A percentile compares a stretch with the other conserved stretches of the same genome.
These are phyloP conservation scores for Pythium aquatile DNA, from an alignment of 352 stramenopile species.

Conservation along the genomic window DNA sequence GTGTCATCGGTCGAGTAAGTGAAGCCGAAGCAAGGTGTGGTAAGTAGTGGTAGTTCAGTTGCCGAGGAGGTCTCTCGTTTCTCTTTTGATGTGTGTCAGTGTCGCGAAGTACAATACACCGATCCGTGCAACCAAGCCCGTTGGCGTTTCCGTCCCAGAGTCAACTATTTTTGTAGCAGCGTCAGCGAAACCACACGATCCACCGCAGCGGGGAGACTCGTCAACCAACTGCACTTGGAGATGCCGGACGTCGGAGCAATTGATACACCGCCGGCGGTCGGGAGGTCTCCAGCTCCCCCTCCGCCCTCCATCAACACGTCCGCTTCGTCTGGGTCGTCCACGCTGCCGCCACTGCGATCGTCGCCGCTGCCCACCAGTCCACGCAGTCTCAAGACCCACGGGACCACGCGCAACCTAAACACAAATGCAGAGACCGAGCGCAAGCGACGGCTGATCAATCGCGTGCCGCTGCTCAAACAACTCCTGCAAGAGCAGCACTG, in stretches of 20 bases:
- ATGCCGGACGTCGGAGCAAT: neutral
- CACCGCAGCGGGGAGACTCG: neutral
- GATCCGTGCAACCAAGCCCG: neutral
- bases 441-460: conserved; percentile 43
- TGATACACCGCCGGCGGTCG: neutral
- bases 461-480: conserved; percentile 53
- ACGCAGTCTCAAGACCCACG: conserved; percentile 6
- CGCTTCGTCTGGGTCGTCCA: neutral
- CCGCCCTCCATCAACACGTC: neutral
- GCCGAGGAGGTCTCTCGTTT: neutral
- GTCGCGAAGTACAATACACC: conserved; percentile 6
- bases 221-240: neutral
- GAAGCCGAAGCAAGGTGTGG: neutral
- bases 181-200: neutral
- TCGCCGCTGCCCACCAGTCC: neutral
- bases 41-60: neutral
- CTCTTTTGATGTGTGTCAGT: conserved; percentile 5
- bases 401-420: neutral
- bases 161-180: neutral
- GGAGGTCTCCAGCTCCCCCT: neutral
- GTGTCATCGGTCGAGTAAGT: conserved; percentile 17
- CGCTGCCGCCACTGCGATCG: conserved; percentile 8
- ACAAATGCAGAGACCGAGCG: conserved; percentile 31
- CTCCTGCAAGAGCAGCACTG: conserved; percentile 46
- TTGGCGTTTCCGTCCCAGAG: neutral